A percentile compares a stretch with the other conserved stretches of the same genome.
phyloP scores from a whole-genome alignment of 352 stramenopile species.

The Globisporangium polare region DNA sequence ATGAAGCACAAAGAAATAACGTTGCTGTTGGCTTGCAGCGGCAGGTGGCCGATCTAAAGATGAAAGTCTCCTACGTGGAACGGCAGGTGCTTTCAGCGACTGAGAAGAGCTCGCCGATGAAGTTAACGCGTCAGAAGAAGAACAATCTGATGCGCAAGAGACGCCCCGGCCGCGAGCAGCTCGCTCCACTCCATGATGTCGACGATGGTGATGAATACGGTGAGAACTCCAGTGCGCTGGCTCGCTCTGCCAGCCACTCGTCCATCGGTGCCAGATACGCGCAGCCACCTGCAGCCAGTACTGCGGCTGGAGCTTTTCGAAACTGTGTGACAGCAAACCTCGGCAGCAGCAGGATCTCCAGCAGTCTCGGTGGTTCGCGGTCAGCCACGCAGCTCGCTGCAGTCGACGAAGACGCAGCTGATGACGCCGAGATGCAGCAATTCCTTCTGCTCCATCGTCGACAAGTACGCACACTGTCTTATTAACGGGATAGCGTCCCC shows the following conservation, averaged over 20 bases:
- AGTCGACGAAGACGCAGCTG: conserved; percentile 17
- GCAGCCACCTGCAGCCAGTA: too few relatives aligned
- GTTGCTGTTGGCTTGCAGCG: conserved; percentile 14
- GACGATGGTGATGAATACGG: neutral
- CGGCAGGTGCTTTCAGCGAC: conserved; percentile 4
- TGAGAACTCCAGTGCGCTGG: neutral
- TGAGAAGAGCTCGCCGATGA: neutral
- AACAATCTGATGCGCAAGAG: conserved; percentile 15
- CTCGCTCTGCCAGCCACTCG: conserved; percentile 7
- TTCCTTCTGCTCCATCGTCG: conserved; percentile 24
- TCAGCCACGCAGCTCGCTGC: neutral
- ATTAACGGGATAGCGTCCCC: conserved; percentile 4
- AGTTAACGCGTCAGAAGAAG: conserved; percentile 14
- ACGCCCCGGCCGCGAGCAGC: conserved; percentile 14
- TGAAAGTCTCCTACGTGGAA: conserved; percentile 38
- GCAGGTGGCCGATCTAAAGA: conserved; percentile 24
- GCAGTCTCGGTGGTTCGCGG: conserved; percentile 13
- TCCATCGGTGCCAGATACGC: neutral
- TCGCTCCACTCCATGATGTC: conserved; percentile 8
- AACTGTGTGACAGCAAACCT: neutral
- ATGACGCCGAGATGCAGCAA: conserved; percentile 24
- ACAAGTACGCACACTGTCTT: conserved; percentile 19
- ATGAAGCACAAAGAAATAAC: conserved; percentile 6
- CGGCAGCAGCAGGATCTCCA: conserved; percentile 11
- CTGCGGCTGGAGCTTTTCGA: neutral